Evolutionary conservation across 179 eudicot genomes (phyloP).

Genomic region (Dionaea muscipula): DNA sequence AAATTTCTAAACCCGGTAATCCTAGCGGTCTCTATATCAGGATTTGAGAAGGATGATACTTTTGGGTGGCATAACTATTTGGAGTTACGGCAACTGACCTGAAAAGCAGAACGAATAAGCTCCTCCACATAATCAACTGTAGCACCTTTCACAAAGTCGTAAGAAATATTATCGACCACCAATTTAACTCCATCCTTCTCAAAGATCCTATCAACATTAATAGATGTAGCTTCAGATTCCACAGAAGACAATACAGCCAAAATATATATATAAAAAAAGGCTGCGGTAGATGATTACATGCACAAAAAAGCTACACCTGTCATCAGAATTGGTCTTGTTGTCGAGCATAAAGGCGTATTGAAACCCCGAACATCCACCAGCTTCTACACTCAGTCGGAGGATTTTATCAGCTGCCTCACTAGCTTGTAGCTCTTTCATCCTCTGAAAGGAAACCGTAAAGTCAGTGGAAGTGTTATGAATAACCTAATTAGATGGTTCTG

Average conservation of each 20-base stretch:
- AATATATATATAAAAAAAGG: background rate
- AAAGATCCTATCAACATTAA: constrained; percentile 38
- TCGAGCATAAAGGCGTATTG: constrained; percentile 79
- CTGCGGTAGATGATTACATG: background rate
- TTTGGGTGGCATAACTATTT: background rate
- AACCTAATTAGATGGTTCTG: too few relatives aligned
- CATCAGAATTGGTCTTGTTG: constrained; percentile 53
- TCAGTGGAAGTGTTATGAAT: constrained; percentile 9
- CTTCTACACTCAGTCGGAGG: constrained; percentile 86
- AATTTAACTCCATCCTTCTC: constrained; percentile 80
- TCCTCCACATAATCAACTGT: constrained; percentile 93
- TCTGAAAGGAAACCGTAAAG: constrained; percentile 31
- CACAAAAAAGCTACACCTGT: constrained; percentile 35
- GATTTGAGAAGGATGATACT: too few relatives aligned
- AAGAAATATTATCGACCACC: constrained; percentile 77
- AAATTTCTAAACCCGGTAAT: too few relatives aligned
- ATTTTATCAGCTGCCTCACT: constrained; percentile 47
- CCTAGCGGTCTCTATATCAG: too few relatives aligned
- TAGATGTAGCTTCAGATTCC: background rate
- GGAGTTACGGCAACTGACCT: constrained; percentile 32
- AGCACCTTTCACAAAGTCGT: constrained; percentile 86
- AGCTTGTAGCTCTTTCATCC: constrained; percentile 78
- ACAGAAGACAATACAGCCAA: background rate
- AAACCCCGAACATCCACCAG: constrained; percentile 97
- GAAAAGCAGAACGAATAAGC: constrained; percentile 94